Base-by-base conservation (phyloP, 2,329 filamentous ascomycete genomes). In the Lachnellula willkommii region DNA sequence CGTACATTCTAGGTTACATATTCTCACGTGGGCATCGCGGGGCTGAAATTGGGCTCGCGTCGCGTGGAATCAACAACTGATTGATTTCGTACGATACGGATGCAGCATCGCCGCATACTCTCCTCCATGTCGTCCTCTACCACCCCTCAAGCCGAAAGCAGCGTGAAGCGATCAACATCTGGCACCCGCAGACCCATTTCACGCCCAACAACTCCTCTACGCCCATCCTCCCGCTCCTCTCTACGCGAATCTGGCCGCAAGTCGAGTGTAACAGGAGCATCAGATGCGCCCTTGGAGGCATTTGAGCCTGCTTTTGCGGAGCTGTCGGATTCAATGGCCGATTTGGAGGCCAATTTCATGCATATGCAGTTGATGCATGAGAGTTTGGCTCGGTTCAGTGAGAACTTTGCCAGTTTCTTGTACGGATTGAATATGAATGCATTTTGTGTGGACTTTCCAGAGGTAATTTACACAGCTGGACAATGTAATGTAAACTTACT, bases 361-460 rank as follows among this genome's bases (percentile, higher is more conserved):
- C 91, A 96, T 70, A 85, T 99, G 63, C 93, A 97, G 72, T 77
- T 96, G 60, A 95, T 99, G 86, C 91, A 99, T 69, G 93, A 97
- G 76, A 95, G 90, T 67, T 74, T 99, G 63, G 84, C 90, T 24
- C 84, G 94, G 26, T 99, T 99, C 73, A 93, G 87, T 72, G 94
- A 99, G 78, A 95, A 89, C 68, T 99, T 99, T 72, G 91, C 91
- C 1, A 90, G 88, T 65, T 97, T 99, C 67, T 75, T 99, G 47
- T 99, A 97, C 67, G 94, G 94, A 2, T 73, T 99, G 70, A 97
- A 97, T 69, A 96, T 99, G 92, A 97, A 96, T 72, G 94, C 94
- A 1, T 99, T 97, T 71, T 97, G 93, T 71, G 92, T 97, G 35
- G 94, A 99, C 71, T 99, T 96, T 63, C 89, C 91, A 0, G 94